Base-by-base conservation (phyloP, 805 yeast species). In the Saccharomycopsis malanga region DNA sequence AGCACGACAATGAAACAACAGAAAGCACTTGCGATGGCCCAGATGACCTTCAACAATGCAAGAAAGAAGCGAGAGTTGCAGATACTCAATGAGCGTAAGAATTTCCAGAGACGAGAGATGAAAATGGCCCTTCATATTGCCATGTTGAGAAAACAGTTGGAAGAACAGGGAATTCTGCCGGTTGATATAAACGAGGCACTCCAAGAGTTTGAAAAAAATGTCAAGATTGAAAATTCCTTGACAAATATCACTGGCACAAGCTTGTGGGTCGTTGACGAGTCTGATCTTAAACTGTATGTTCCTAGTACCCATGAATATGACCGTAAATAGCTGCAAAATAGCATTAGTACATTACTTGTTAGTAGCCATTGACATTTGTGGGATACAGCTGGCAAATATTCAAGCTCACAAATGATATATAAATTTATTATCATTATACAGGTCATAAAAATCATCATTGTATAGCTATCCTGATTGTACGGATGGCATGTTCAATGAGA, bases 81-180 rank as follows among this genome's bases (percentile, higher is more conserved):
- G 53, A 63, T 73, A n/a, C 56, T 76, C 24, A 71, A 74, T 52
- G 81, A 77, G 52, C 63, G 83, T 15, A 68, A 69, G 45, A 70
- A 67, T 10, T 65, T 64, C n/a, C 67, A 61, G 56, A 71, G 61
- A 61, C 67, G 69, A 51, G 81, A 67, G 58, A 72, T 68, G 66
- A 79, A 76, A 61, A 76, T 81, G 83, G 70, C 74, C 3, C 64
- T 81, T 58, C 91, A 83, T 57, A 71, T 83, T 35, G 87, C 85
- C 2, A 60, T 83, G 61, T 62, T 83, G 29, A 66, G 85, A 43
- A 70, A 77, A 55, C 87, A 83, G 57, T 63, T 83, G 46, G 55
- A 62, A 2, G 83, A 79, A n/a, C 56, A 61, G 3, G 84, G 83
- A 0, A 47, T 71, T 9, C 74, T 73, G n/a, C 87, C 88, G 14